phyloP scores from a whole-genome alignment of 2,329 filamentous ascomycete species.

The Pseudogymnoascus destructans region DNA sequence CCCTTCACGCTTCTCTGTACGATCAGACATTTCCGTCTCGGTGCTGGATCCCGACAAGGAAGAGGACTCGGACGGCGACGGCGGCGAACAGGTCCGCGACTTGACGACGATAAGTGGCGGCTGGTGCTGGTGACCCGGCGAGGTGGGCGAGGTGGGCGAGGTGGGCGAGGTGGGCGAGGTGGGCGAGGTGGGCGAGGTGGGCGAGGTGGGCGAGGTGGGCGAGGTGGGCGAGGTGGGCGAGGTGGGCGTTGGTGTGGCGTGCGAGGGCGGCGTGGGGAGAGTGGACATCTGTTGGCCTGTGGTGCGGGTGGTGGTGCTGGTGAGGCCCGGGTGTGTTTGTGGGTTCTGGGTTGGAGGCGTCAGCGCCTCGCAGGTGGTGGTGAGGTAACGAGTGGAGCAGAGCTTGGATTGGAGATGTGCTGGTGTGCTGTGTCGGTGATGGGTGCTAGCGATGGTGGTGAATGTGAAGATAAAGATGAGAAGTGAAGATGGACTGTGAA shows the following conservation, averaged over 20 bases:
- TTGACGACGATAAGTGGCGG: not conserved
- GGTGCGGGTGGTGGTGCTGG: not conserved
- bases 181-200: not conserved
- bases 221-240: not conserved
- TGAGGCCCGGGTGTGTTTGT: not conserved
- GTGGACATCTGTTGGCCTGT: not conserved
- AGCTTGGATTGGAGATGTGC: not conserved
- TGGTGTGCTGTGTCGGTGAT: not conserved
- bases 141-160: not conserved
- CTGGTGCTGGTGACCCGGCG: not conserved
- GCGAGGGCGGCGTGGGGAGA: not conserved
- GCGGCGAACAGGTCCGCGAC: not conserved
- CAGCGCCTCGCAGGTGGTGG: not conserved
- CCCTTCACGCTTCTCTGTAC: not conserved
- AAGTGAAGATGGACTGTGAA: no score
- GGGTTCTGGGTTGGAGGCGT: not conserved
- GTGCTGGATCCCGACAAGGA: not conserved
- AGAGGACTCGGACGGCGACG: not conserved
- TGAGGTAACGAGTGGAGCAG: not conserved
- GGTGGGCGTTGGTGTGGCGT: not conserved
- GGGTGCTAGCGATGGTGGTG: not conserved
- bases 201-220: not conserved
- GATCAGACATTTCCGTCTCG: not conserved
- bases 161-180: not conserved
- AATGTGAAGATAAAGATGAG: conserved; percentile 14